Evolutionary conservation across 2,329 filamentous ascomycete species (phyloP), one percentile per base, ranked within the genome.

Genomic region (Aspergillus neotritici): DNA sequence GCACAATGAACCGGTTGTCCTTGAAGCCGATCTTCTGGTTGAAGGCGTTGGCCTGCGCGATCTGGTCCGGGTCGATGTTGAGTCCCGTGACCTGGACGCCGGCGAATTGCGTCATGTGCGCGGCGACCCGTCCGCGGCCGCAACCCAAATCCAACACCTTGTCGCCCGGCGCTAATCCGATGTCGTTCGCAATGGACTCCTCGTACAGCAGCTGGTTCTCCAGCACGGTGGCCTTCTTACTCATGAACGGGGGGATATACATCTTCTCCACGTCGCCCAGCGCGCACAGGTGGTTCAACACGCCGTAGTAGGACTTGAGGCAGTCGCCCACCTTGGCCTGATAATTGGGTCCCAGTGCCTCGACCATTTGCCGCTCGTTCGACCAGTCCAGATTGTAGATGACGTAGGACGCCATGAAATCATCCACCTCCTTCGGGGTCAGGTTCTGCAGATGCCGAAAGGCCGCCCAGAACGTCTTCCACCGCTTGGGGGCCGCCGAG

Each of bases 381-480:
- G 67, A 72, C 75, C 75, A 78, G 60, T 78, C 75, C 1, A 77
- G 66, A 51, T 75, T 76, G 63, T 78, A 77, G 52, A 78, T 77
- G 54, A 75, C 67, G 48, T 78, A 78, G 4, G 74, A 77, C 2
- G 71, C 71, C 74, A 78, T 77, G 57, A 74, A 78, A 48, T 76
- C 74, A 42, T 76, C 71, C 3, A 78, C 73, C 48, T 78, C 62
- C 55, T 75, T 69, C 6, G 72, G 69, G 0, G 66, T 72, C 40
- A 78, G 62, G 51, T 73, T 65, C 46, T 65, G 64, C 33, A 78
- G 65, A 53, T 74, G 72, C 48, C 69, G 71, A 63, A 76, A 76
- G 4, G 75, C 68, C 39, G 63, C 64, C 59, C 71, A 64, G 46
- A 78, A 75, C 2, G 69, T 75, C 61, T 70, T 74, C 58, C 70